A percentile compares a stretch with the other conserved stretches of the same genome.
Evolutionary conservation across 2,329 filamentous ascomycete genomes (phyloP).

Genomic region (Polytolypa hystricis): DNA sequence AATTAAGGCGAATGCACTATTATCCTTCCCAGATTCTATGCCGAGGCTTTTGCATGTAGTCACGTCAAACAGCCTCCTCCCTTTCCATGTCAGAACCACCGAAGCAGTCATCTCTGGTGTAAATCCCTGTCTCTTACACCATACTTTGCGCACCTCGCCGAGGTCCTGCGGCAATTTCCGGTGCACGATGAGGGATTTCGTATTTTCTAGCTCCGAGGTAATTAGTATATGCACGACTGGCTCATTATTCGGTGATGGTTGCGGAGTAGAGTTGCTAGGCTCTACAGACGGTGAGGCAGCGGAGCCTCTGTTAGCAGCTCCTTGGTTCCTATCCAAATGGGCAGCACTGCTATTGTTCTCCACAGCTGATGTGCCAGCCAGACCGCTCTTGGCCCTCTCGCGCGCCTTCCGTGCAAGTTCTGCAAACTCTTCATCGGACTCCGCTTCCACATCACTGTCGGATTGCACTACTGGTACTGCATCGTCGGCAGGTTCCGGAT

Average conservation of each 20-base stretch:
- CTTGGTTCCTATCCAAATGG: slow-evolving; percentile 7
- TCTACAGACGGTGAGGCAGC: slow-evolving; percentile 6
- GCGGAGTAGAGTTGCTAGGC: too few relatives aligned
- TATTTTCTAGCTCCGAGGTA: slow-evolving; percentile 51
- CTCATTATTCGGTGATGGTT: slow-evolving; percentile 25
- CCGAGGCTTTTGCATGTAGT: slow-evolving; percentile 61
- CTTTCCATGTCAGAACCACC: slow-evolving; percentile 71
- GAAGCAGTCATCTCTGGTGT: slow-evolving; percentile 38
- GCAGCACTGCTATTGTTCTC: too few relatives aligned
- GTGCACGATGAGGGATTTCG: slow-evolving; percentile 51
- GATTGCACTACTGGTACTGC: slow-evolving; percentile 7
- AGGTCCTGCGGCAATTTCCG: slow-evolving; percentile 58
- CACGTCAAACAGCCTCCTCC: slow-evolving; percentile 60
- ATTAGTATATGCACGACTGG: slow-evolving; percentile 55
- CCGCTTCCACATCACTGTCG: slow-evolving; percentile 16
- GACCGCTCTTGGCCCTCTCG: slow-evolving; percentile 21
- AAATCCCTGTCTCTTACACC: slow-evolving; percentile 54
- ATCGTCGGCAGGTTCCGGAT: not conserved
- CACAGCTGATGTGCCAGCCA: not conserved
- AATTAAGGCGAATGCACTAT: slow-evolving; percentile 36
- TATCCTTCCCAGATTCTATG: slow-evolving; percentile 38
- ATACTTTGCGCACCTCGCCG: slow-evolving; percentile 55
- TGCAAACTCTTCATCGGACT: slow-evolving; percentile 33
- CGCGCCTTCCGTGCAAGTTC: slow-evolving; percentile 33
- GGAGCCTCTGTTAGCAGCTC: slow-evolving; percentile 4